Conservation (phyloP, 2,329 filamentous ascomycete genomes). For the Xylaria sp. region DNA sequence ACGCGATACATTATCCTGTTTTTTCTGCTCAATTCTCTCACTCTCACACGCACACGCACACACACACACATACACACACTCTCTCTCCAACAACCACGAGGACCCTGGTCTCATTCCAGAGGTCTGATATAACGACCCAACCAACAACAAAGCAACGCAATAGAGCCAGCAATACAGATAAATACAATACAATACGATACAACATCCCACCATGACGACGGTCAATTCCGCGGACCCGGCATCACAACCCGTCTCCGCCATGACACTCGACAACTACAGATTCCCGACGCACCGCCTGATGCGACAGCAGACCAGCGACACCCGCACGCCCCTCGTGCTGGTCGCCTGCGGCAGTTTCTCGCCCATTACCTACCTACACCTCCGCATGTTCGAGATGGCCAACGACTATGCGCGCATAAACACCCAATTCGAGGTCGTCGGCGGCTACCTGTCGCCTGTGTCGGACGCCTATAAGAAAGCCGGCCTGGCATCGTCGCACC, state of each 20-base stretch:
- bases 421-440: conserved; percentile 80
- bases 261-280: conserved; percentile 50
- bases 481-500: conserved; percentile 71
- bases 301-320: conserved; percentile 56
- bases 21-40: neutral
- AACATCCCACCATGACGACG: conserved; percentile 17
- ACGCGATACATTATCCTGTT: neutral
- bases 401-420: conserved; percentile 77
- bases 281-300: conserved; percentile 65
- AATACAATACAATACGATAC: too few relatives aligned
- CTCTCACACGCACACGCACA: too few relatives aligned
- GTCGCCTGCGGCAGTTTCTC: conserved; percentile 75
- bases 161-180: too few relatives aligned
- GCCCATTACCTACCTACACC: conserved; percentile 74
- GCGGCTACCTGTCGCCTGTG: conserved; percentile 82
- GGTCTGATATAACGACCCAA: neutral
- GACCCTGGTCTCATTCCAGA: neutral
- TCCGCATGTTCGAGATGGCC: conserved; percentile 89
- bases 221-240: conserved; percentile 16
- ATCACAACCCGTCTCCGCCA: conserved; percentile 28
- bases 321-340: conserved; percentile 65
- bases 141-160: too few relatives aligned
- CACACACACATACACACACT: too few relatives aligned
- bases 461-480: conserved; percentile 72
- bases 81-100: neutral